Evolutionary conservation across 1,139 yeast genomes (phyloP).

Genomic region (Saccharomyces hybrid): DNA sequence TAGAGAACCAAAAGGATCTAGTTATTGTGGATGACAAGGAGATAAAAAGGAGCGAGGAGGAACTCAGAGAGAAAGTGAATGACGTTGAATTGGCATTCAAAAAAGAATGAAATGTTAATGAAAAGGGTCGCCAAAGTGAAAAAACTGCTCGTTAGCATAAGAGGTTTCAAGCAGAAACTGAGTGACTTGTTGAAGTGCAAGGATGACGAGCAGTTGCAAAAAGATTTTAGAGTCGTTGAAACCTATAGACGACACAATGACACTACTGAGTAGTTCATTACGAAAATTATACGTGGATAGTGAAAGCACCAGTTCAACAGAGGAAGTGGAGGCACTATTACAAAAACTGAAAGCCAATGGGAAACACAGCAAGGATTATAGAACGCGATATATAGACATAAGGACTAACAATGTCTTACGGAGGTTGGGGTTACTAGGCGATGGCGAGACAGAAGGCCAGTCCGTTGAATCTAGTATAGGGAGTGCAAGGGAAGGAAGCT

Average conservation of each 20-base stretch:
- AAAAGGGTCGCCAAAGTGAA: constrained; percentile 16
- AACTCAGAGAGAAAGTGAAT: constrained; percentile 1
- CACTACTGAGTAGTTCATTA: constrained; percentile 21
- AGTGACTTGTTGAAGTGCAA: constrained; percentile 5
- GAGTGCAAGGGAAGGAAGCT: constrained; percentile 1
- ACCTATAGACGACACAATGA: constrained; percentile 28
- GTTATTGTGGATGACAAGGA: constrained; percentile 14
- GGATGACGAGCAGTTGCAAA: constrained; percentile 6
- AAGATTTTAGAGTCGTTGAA: constrained; percentile 16
- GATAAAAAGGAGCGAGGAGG: background rate
- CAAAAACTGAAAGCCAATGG: constrained; percentile 1
- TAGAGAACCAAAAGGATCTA: constrained; percentile 62
- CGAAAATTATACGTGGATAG: constrained; percentile 22
- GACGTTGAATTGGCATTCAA: constrained; percentile 3
- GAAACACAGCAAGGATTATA: background rate
- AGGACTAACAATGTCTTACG: constrained; percentile 6
- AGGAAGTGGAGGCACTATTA: constrained; percentile 12
- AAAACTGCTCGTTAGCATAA: constrained; percentile 6
- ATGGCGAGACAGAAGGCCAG: background rate
- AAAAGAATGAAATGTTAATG: constrained; percentile 6
- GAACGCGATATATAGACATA: background rate
- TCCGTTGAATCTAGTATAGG: background rate
- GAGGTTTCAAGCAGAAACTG: constrained; percentile 10
- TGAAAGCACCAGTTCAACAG: constrained; percentile 24
- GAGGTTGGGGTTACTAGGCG: background rate